These are phyloP conservation scores for Scytalidium sp. DNA, from an alignment of 2,329 filamentous ascomycete species.

Conservation along the genomic window DNA sequence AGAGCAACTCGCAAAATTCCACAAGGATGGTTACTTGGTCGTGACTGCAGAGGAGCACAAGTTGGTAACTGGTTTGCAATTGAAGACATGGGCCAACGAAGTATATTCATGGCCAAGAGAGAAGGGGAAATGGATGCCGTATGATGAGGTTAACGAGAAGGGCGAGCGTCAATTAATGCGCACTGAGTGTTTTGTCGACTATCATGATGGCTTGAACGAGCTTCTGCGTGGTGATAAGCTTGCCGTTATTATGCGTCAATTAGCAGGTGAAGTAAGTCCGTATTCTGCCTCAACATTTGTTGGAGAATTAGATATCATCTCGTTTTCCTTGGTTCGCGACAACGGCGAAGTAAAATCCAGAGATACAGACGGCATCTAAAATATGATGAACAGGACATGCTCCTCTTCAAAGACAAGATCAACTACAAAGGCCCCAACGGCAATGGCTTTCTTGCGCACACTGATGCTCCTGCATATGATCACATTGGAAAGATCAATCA, in stretches of 20 bases:
- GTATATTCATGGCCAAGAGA: slow-evolving; percentile 25
- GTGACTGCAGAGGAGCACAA: slow-evolving; percentile 23
- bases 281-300: background rate
- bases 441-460: slow-evolving; percentile 29
- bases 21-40: slow-evolving; percentile 25
- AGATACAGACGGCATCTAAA: too few species aligned
- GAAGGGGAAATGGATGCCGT: slow-evolving; percentile 31
- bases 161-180: slow-evolving; percentile 28
- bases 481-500: slow-evolving; percentile 29
- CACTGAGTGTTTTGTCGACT: slow-evolving; percentile 29
- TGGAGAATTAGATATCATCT: background rate
- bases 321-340: too few species aligned
- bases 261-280: slow-evolving; percentile 23
- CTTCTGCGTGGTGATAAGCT: slow-evolving; percentile 25
- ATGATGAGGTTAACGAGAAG: slow-evolving; percentile 27
- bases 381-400: slow-evolving; percentile 23
- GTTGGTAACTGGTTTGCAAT: slow-evolving; percentile 20
- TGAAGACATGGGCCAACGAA: slow-evolving; percentile 25
- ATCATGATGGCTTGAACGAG: slow-evolving; percentile 23
- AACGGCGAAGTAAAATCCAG: too few species aligned
- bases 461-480: slow-evolving; percentile 30
- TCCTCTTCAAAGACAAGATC: slow-evolving; percentile 32
- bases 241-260: slow-evolving; percentile 20
- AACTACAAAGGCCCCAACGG: slow-evolving; percentile 29
- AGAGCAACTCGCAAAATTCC: slow-evolving; percentile 20